Conservation (phyloP, 352 stramenopile genomes). For the Phytophthora hibernalis region DNA sequence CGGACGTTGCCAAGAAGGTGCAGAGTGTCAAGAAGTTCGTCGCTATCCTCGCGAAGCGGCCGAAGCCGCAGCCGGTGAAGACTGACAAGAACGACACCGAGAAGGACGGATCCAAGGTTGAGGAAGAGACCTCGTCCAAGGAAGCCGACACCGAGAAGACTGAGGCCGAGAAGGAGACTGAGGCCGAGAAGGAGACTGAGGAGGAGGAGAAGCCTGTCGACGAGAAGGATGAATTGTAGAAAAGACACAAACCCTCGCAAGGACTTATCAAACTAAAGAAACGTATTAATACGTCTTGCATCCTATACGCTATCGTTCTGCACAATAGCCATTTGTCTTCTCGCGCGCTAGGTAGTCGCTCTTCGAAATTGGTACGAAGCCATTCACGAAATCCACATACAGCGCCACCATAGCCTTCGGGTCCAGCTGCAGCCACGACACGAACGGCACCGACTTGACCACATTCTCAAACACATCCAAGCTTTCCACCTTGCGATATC, state of each 20-base stretch:
- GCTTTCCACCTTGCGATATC: conserved; percentile 40
- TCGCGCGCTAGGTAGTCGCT: conserved; percentile 33
- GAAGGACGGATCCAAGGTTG: conserved; percentile 38
- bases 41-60: conserved; percentile 79
- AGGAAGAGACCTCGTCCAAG: conserved; percentile 39
- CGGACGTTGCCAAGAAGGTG: conserved; percentile 87
- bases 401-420: conserved; percentile 38
- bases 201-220: conserved; percentile 35
- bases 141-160: conserved; percentile 38
- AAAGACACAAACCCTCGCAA: conserved; percentile 35
- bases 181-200: conserved; percentile 32
- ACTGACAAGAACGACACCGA: conserved; percentile 50
- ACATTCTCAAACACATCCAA: conserved; percentile 27
- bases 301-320: conserved; percentile 9
- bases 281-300: conserved; percentile 32
- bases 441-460: conserved; percentile 37
- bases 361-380: conserved; percentile 57
- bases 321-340: conserved; percentile 4
- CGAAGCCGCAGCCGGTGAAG: conserved; percentile 65
- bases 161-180: conserved; percentile 20
- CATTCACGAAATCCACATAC: conserved; percentile 47
- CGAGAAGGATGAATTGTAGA: conserved; percentile 70
- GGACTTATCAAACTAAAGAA: conserved; percentile 38
- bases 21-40: conserved; percentile 90
- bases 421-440: conserved; percentile 41